Conservation (phyloP, 306 rosid species). For the Biancaea sappan region DNA sequence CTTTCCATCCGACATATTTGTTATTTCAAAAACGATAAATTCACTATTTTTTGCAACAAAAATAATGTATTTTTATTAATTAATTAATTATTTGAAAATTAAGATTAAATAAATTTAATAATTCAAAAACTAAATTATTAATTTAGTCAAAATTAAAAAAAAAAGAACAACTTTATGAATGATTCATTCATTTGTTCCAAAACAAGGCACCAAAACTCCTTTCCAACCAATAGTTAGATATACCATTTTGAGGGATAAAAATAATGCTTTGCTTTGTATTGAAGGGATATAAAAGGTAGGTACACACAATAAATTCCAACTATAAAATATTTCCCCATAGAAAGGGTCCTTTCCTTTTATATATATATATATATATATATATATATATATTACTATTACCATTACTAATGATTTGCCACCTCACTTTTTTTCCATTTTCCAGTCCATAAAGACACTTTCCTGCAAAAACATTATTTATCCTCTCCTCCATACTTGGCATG, state of each 20-base stretch:
- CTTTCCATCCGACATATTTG: too few relatives aligned
- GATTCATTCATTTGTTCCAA: background rate
- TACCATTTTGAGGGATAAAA: conserved; percentile 20
- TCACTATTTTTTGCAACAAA: too few relatives aligned
- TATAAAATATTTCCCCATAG: background rate
- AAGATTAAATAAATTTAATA: background rate
- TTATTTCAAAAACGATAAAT: too few relatives aligned
- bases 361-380: too few relatives aligned
- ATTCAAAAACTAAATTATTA: background rate
- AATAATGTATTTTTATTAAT: too few relatives aligned
- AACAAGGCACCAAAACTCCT: conserved; percentile 27
- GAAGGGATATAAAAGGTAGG: conserved; percentile 47
- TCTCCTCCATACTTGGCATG: too few relatives aligned
- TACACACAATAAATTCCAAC: conserved; percentile 44
- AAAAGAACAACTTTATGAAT: background rate
- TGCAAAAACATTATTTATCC: too few relatives aligned
- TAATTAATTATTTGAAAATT: too few relatives aligned
- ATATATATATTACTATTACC: background rate
- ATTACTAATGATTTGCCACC: background rate
- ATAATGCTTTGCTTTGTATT: conserved; percentile 39
- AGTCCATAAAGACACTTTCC: too few relatives aligned
- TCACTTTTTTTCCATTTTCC: background rate
- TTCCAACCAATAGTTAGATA: conserved; percentile 18
- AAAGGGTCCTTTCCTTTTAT: background rate
- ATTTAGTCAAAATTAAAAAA: background rate